Evolutionary conservation across 2,329 filamentous ascomycete genomes (phyloP).

Genomic region (Arthrobotrys sphaeroides): DNA sequence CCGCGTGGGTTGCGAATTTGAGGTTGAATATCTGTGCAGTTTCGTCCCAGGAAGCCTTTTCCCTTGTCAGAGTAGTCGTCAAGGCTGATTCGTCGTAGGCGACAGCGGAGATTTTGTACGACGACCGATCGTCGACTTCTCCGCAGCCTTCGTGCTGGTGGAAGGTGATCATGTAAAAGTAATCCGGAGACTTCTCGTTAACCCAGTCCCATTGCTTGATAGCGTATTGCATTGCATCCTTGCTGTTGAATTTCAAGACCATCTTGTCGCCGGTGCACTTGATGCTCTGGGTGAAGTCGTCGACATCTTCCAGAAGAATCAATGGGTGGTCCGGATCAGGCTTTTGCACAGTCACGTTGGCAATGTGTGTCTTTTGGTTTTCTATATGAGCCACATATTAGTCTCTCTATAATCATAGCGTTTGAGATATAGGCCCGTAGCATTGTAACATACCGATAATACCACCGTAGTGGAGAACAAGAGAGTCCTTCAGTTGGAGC

Average conservation of each 20-base stretch:
- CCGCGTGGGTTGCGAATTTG: not conserved
- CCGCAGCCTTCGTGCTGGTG: slow-evolving; percentile 27
- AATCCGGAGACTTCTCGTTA: slow-evolving; percentile 2
- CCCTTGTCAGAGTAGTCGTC: not conserved
- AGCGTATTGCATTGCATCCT: slow-evolving; percentile 1
- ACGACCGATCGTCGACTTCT: not conserved
- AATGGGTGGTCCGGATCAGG: slow-evolving; percentile 17
- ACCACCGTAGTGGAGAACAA: slow-evolving; percentile 19
- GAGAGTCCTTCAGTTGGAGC: too few relatives aligned
- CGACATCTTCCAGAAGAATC: slow-evolving; percentile 32
- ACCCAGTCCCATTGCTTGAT: slow-evolving; percentile 20
- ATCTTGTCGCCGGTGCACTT: slow-evolving; percentile 8
- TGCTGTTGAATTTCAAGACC: slow-evolving; percentile 24
- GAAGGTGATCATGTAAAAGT: slow-evolving; percentile 21
- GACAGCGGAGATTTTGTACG: slow-evolving; percentile 10
- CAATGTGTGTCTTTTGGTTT: not conserved
- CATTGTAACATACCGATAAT: not conserved
- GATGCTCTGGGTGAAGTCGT: slow-evolving; percentile 15
- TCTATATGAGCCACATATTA: too few relatives aligned
- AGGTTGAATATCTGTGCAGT: slow-evolving; percentile 1
- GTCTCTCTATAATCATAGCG: too few relatives aligned
- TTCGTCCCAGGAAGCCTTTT: slow-evolving; percentile 9
- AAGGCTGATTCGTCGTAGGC: not conserved
- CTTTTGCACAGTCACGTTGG: slow-evolving; percentile 3
- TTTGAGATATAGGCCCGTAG: too few relatives aligned